phyloP scores from a whole-genome alignment of 805 yeast genomes.

The Myxozyma neglecta region DNA sequence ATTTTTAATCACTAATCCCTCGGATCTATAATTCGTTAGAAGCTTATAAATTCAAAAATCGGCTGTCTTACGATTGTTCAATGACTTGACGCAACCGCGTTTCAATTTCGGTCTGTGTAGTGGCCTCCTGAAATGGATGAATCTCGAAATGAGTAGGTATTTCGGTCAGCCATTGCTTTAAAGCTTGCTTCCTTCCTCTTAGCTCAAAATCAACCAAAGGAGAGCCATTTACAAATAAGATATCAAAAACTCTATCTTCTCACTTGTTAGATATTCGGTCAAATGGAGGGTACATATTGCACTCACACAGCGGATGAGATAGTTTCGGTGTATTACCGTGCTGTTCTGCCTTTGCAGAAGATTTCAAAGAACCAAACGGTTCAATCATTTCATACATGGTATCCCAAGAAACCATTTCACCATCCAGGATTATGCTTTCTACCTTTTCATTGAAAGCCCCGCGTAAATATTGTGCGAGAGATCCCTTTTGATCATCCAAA shows the following conservation, averaged over 20 bases:
- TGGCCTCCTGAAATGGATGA: conserved; percentile 43
- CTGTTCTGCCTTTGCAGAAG: conserved; percentile 60
- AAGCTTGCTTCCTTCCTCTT: conserved; percentile 53
- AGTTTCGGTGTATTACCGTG: conserved; percentile 37
- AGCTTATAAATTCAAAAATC: not conserved
- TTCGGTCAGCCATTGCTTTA: conserved; percentile 47
- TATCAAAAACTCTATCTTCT: conserved; percentile 60
- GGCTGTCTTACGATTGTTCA: conserved; percentile 29
- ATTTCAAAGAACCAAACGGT: conserved; percentile 79
- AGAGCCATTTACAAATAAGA: conserved; percentile 65
- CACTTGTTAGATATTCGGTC: not conserved
- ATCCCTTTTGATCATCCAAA: conserved; percentile 45
- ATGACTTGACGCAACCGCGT: conserved; percentile 59
- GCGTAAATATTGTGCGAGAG: conserved; percentile 54
- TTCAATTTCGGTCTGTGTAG: conserved; percentile 54
- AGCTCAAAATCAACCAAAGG: conserved; percentile 59
- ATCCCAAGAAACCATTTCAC: conserved; percentile 93
- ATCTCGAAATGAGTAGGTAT: conserved; percentile 31
- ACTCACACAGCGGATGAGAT: conserved; percentile 37
- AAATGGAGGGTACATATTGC: no score
- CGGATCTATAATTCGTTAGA: conserved; percentile 48
- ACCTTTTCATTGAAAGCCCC: conserved; percentile 44
- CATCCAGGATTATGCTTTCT: conserved; percentile 62
- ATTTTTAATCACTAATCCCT: conserved; percentile 79
- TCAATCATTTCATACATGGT: conserved; percentile 50